Conservation (phyloP, 331 rosid genomes). For the Quercus phellos region DNA sequence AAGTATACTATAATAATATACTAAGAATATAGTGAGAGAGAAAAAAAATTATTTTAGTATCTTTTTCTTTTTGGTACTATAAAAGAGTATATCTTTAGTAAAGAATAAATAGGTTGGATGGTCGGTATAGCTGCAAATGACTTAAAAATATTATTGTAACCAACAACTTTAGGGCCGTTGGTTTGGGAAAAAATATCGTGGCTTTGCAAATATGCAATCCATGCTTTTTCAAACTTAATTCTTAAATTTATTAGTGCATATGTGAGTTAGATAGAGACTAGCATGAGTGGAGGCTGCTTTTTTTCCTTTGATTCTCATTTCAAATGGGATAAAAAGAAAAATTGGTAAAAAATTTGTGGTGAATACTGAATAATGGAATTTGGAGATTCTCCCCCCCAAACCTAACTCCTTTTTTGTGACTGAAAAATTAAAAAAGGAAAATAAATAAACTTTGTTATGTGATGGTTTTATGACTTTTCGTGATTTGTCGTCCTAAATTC, state of each 20-base stretch:
- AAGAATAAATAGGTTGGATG: too few relatives aligned
- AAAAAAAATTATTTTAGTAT: too few relatives aligned
- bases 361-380: slow-evolving; percentile 31
- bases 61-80: too few relatives aligned
- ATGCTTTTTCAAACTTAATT: background rate
- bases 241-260: background rate
- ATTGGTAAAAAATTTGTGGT: slow-evolving; percentile 37
- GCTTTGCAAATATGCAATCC: too few relatives aligned
- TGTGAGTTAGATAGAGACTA: background rate
- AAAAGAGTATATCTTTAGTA: too few relatives aligned
- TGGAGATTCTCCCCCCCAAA: slow-evolving; percentile 21
- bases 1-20: too few relatives aligned
- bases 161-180: too few relatives aligned
- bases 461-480: background rate
- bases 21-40: too few relatives aligned
- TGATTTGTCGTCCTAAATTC: slow-evolving; percentile 47
- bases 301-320: slow-evolving; percentile 35
- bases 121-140: too few relatives aligned
- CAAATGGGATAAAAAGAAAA: slow-evolving; percentile 5
- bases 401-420: slow-evolving; percentile 1
- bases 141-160: too few relatives aligned
- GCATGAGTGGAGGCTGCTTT: slow-evolving; percentile 39
- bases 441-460: slow-evolving; percentile 15
- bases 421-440: background rate
- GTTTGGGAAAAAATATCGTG: too few relatives aligned